Evolutionary conservation across 164 flowering plant genomes (phyloP), one percentile per base, ranked within the genome.

Genomic region (Piper longum): DNA sequence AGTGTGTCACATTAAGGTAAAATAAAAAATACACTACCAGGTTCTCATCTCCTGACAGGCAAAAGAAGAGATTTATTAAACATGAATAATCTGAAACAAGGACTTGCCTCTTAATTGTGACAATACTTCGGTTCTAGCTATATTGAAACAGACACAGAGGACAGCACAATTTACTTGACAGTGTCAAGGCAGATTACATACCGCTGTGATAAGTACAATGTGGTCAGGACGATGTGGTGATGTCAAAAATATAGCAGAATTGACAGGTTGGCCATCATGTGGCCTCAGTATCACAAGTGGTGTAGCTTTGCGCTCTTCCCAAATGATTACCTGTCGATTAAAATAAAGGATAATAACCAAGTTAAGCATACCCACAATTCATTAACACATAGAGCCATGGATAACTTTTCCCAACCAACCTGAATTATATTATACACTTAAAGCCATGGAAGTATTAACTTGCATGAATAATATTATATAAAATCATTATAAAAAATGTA

Each of bases 171-270:
- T 26, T 2, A 26, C 36, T 26, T 26, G 36, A 26, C 36, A 26
- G 36, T 2, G 36, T 26, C 36, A 26, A 14, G 52, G 16, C 51
- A 44, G 36, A 26, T 14, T 12, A 57, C 60, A 57, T 88, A 90
- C 99, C 74, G 84, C 96, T 36, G 93, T 91, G 40, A 91, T 75
- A 11, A 93, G 97, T 65, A 87, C 72, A 65, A 86, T 86, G 73
- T 93, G 99, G 72, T 82, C 95, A 18, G 97, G 96, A 40, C 83
- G 81, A 66, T 86, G 69, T 41, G 96, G 87, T 64, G 96, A 82
- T 63, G 88, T 75, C 74, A 89, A 71, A 75, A 91, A 95, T 6
- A 77, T 79, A 36, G 79, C 95, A 39, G 97, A 82, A 74, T 78
- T 71, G 59, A 95, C 93, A 67, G 97, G 93, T 40, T 80, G 83